These are phyloP conservation scores for Dothidotthia symphoricarpi DNA, from an alignment of 2,329 filamentous ascomycete species.

Conservation along the genomic window DNA sequence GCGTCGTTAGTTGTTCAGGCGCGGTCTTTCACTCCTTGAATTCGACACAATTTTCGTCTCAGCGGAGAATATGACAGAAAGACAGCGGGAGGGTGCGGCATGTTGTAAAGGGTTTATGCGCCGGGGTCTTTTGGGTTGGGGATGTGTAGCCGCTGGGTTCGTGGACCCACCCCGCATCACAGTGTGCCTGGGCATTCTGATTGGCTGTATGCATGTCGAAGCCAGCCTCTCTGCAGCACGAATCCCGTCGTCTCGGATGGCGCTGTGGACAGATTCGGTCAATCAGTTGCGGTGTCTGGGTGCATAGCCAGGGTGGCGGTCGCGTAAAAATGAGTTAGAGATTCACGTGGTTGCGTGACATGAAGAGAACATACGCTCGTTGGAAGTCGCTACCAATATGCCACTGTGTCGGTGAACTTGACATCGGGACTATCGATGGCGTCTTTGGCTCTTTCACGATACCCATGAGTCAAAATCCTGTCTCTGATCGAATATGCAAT, in stretches of 20 bases:
- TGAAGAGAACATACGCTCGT: conserved; percentile 7
- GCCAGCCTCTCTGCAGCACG: conserved; percentile 20
- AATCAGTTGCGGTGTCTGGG: conserved; percentile 14
- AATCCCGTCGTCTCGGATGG: conserved; percentile 17
- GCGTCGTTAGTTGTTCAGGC: conserved; percentile 31
- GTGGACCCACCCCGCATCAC: conserved; percentile 9
- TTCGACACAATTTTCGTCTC: conserved; percentile 40
- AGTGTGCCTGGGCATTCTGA: conserved; percentile 6
- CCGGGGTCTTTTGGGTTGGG: conserved; percentile 16
- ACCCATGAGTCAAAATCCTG: not conserved
- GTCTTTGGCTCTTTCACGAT: no score
- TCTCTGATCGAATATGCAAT: conserved; percentile 6
- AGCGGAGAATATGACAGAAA: conserved; percentile 22
- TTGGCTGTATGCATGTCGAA: conserved; percentile 26
- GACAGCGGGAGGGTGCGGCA: conserved; percentile 30
- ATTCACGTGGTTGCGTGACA: conserved; percentile 20
- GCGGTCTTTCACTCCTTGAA: conserved; percentile 16
- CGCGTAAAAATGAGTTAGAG: conserved; percentile 9
- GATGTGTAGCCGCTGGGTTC: conserved; percentile 25
- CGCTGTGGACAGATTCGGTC: conserved; percentile 13
- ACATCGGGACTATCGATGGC: not conserved
- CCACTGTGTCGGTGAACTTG: not conserved
- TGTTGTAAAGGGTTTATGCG: conserved; percentile 39
- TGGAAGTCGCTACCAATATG: not conserved
- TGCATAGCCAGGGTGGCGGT: conserved; percentile 14